A percentile compares a stretch with the other conserved stretches of the same genome.
Evolutionary conservation across 202 grass and related monocot genomes (phyloP).

Genomic region (Schoenoplectus tabernaemontani): DNA sequence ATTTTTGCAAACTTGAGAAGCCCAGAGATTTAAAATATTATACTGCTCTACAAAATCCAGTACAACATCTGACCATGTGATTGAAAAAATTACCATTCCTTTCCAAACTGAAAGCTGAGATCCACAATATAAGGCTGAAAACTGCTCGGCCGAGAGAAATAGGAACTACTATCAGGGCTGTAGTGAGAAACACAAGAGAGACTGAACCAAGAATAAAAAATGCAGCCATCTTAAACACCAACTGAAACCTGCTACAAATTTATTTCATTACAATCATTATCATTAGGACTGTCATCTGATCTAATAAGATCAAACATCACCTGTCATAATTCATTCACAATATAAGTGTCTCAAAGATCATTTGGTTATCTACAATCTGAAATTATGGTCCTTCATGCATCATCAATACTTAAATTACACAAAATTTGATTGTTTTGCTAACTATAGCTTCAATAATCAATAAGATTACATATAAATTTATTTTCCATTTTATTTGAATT

Average conservation of each 20-base stretch:
- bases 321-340: not conserved
- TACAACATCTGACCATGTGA: not conserved
- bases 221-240: not conserved
- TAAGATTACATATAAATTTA: too few relatives aligned
- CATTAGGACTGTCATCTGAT: not conserved
- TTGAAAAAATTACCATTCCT: constrained; percentile 4
- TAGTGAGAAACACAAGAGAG: not conserved
- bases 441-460: not conserved
- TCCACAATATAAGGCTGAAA: not conserved
- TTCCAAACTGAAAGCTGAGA: not conserved
- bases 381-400: not conserved
- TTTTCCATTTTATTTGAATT: too few relatives aligned
- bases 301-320: not conserved
- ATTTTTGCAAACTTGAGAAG: too few relatives aligned
- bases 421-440: not conserved
- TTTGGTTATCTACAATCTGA: not conserved
- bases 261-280: not conserved
- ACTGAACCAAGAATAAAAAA: not conserved
- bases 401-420: not conserved
- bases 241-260: constrained; percentile 3
- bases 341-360: not conserved
- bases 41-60: not conserved
- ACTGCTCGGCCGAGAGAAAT: not conserved
- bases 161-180: constrained; percentile 6
- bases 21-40: not conserved